Percentiles rank a stretch among this genome's conserved stretches.
Evolutionary conservation across 805 yeast genomes (phyloP).

Genomic region (Starmerella davenportii): DNA sequence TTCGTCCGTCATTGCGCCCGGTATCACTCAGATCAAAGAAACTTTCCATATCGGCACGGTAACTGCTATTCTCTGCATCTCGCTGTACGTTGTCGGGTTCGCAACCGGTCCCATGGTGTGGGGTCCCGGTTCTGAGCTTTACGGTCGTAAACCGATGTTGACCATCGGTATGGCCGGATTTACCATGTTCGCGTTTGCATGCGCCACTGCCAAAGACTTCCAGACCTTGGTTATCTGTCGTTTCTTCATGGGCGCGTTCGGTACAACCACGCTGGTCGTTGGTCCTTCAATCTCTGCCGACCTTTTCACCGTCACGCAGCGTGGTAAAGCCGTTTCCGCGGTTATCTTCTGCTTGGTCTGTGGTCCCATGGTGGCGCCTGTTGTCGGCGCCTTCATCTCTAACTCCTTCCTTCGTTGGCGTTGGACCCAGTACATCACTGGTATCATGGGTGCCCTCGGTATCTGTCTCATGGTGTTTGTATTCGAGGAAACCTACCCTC

Average conservation of each 20-base stretch:
- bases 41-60: constrained; percentile 30
- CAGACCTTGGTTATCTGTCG: constrained; percentile 36
- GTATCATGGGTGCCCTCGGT: constrained; percentile 25
- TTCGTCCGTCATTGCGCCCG: constrained; percentile 33
- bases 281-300: constrained; percentile 46
- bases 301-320: constrained; percentile 30
- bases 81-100: constrained; percentile 46
- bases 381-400: constrained; percentile 28
- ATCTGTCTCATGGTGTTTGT: constrained; percentile 25
- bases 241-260: constrained; percentile 41
- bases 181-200: constrained; percentile 30
- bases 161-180: constrained; percentile 21
- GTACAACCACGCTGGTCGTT: constrained; percentile 43
- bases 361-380: constrained; percentile 32
- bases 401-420: constrained; percentile 32
- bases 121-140: constrained; percentile 42
- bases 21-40: constrained; percentile 21
- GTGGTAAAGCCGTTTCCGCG: constrained; percentile 38
- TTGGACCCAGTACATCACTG: constrained; percentile 37
- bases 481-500: constrained; percentile 25
- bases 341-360: constrained; percentile 32
- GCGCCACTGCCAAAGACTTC: constrained; percentile 34
- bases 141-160: constrained; percentile 33
- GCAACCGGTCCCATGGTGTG: constrained; percentile 50
- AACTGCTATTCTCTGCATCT: constrained; percentile 35